Evolutionary conservation across 441 rosid species (phyloP).

Genomic region (Iberis amara): DNA sequence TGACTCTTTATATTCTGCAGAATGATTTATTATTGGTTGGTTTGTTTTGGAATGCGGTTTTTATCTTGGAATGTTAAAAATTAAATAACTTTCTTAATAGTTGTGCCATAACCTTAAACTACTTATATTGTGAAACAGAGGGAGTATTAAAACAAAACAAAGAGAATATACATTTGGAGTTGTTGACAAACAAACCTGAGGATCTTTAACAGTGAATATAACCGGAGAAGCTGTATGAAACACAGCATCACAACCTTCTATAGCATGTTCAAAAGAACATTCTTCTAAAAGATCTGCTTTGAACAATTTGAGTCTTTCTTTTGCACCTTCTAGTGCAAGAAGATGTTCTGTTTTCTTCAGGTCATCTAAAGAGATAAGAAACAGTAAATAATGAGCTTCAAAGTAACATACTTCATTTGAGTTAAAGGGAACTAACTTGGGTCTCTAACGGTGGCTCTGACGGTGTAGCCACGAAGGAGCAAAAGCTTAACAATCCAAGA

Average conservation of each 20-base stretch:
- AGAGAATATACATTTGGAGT: too few relatives aligned
- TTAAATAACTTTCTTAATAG: too few relatives aligned
- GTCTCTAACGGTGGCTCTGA: constrained; percentile 61
- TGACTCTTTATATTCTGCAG: too few relatives aligned
- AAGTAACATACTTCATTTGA: neutral
- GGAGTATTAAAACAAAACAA: too few relatives aligned
- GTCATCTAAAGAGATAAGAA: constrained; percentile 27
- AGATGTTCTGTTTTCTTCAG: constrained; percentile 37
- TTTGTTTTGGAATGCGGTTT: too few relatives aligned
- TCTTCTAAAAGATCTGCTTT: constrained; percentile 43
- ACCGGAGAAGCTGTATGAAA: constrained; percentile 50
- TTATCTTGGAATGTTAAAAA: too few relatives aligned
- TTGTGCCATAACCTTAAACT: too few relatives aligned
- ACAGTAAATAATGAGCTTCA: constrained; percentile 26
- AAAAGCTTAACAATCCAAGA: constrained; percentile 65
- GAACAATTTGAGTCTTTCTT: constrained; percentile 37
- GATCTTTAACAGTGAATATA: constrained; percentile 32
- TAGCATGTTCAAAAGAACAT: constrained; percentile 36
- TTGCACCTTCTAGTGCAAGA: constrained; percentile 41
- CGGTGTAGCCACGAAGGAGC: constrained; percentile 49
- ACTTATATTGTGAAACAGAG: too few relatives aligned
- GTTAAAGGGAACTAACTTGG: constrained; percentile 35
- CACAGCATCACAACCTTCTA: constrained; percentile 40
- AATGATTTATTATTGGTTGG: too few relatives aligned
- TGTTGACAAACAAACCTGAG: constrained; percentile 32